Conservation (phyloP, 106 monocot species). For the Dendrobium nobile region DNA sequence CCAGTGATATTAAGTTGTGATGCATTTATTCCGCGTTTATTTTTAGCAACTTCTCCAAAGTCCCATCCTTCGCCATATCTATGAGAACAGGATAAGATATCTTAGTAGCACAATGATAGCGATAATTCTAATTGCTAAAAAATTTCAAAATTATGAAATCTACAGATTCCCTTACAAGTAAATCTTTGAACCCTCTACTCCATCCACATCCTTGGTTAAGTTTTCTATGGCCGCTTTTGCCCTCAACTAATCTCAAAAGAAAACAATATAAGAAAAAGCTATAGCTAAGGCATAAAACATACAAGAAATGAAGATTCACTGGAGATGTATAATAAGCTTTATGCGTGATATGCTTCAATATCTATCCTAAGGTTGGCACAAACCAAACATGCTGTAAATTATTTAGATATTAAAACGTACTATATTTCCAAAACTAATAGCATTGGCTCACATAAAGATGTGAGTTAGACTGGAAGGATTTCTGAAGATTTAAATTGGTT, state of each 20-base stretch:
- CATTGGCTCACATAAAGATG: too few species aligned
- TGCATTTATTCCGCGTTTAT: conserved; percentile 75
- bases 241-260: conserved; percentile 38
- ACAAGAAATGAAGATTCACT: neutral
- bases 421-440: too few species aligned
- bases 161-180: conserved; percentile 52
- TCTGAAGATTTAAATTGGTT: too few species aligned
- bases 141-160: neutral
- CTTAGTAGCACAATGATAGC: neutral
- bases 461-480: too few species aligned
- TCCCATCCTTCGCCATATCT: conserved; percentile 97
- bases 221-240: conserved; percentile 60
- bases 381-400: too few species aligned
- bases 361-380: too few species aligned
- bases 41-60: conserved; percentile 93
- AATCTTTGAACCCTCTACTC: conserved; percentile 83
- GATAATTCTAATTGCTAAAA: neutral
- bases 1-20: conserved; percentile 76
- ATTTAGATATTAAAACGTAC: too few species aligned
- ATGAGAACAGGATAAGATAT: neutral
- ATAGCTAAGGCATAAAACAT: neutral
- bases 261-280: neutral
- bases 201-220: conserved; percentile 47
- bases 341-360: neutral
- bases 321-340: neutral